Percentiles rank a stretch among this genome's conserved stretches.
Conservation (phyloP, 257 asterid genomes). For the Anisodus tanguticus region DNA sequence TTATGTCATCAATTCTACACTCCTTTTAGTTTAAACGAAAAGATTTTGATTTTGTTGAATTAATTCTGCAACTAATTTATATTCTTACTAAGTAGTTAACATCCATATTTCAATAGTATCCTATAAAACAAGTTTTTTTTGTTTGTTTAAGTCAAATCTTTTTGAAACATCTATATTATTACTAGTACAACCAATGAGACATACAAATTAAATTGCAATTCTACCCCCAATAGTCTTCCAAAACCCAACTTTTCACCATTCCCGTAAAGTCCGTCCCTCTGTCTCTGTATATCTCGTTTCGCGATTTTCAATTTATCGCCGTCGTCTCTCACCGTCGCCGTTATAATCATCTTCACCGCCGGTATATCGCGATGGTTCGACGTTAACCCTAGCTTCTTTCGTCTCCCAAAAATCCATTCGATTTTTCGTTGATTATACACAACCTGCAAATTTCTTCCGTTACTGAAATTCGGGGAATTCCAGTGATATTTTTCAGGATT, state of each 20-base stretch:
- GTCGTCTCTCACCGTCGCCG: slow-evolving; percentile 9
- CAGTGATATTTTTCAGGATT: background rate
- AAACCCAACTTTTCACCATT: slow-evolving; percentile 3
- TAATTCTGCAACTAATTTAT: background rate
- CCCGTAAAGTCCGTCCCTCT: background rate
- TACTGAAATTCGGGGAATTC: background rate
- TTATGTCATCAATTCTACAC: background rate
- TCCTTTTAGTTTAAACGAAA: background rate
- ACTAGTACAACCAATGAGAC: background rate
- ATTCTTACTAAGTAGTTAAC: no score
- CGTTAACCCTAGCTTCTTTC: background rate
- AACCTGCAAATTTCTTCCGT: background rate
- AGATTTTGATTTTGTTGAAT: background rate
- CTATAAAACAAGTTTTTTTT: no score
- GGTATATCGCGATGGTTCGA: background rate
- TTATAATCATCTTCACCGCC: background rate
- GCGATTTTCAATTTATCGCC: background rate
- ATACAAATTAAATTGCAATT: background rate
- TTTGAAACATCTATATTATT: no score
- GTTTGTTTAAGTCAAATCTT: no score
- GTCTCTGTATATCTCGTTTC: slow-evolving; percentile 8
- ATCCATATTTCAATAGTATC: no score
- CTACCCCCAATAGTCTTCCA: slow-evolving; percentile 22
- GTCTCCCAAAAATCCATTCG: background rate
- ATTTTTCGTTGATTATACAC: background rate